A percentile compares a stretch with the other conserved stretches of the same genome.
These are phyloP conservation scores for Luffa acutangula DNA, from an alignment of 306 rosid genomes.

Conservation along the genomic window DNA sequence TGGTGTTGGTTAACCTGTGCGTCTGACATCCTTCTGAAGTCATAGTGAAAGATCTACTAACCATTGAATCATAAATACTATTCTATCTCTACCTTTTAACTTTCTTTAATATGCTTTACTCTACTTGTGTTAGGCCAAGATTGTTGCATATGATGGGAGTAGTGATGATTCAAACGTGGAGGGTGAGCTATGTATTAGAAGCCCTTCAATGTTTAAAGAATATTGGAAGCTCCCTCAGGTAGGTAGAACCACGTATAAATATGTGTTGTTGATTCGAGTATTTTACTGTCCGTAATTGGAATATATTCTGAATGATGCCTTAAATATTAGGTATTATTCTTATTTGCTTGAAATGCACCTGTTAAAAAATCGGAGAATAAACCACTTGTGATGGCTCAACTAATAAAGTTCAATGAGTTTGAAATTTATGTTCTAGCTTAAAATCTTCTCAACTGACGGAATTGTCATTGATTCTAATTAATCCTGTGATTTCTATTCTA, in stretches of 20 bases:
- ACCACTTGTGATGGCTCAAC: neutral
- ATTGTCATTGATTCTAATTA: neutral
- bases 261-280: neutral
- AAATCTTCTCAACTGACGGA: neutral
- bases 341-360: neutral
- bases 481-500: neutral
- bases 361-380: neutral
- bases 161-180: slow-evolving; percentile 9
- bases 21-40: neutral
- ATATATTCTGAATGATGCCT: neutral
- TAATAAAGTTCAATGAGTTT: neutral
- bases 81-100: neutral
- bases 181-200: slow-evolving; percentile 81
- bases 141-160: slow-evolving; percentile 40
- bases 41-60: neutral
- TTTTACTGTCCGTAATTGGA: neutral
- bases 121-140: slow-evolving; percentile 41
- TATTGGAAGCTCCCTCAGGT: slow-evolving; percentile 89
- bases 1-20: neutral
- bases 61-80: neutral
- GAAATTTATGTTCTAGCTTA: neutral
- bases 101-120: neutral
- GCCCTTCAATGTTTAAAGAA: slow-evolving; percentile 78
- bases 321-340: neutral
- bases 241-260: neutral